Evolutionary conservation across 1,139 yeast genomes (phyloP).

Genomic region (Chernovozyma aurita): DNA sequence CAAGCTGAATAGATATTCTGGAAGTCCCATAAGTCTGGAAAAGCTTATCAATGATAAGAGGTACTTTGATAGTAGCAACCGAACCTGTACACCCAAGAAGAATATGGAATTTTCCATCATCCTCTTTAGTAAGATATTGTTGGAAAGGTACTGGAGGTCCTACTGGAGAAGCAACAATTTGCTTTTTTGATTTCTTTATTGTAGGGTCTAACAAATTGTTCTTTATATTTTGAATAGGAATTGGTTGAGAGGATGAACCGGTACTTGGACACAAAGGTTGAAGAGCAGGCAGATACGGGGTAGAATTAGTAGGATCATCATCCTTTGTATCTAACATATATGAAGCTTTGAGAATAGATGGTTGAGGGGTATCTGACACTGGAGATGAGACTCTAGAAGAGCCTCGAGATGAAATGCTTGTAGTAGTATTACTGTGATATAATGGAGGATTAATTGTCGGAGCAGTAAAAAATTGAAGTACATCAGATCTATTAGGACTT

Average conservation of each 20-base stretch:
- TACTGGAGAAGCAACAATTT: constrained; percentile 47
- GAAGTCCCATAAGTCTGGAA: constrained; percentile 69
- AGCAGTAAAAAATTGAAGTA: constrained; percentile 6
- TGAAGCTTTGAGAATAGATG: constrained; percentile 1
- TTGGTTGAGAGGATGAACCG: constrained; percentile 7
- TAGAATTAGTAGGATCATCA: constrained; percentile 5
- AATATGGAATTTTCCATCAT: constrained; percentile 80
- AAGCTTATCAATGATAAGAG: constrained; percentile 76
- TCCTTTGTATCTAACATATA: constrained; percentile 2
- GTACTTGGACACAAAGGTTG: constrained; percentile 12
- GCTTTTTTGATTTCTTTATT: constrained; percentile 26
- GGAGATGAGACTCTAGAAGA: constrained; percentile 13
- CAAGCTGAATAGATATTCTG: constrained; percentile 76
- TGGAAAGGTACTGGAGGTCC: constrained; percentile 75
- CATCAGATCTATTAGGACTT: not conserved
- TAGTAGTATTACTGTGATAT: not conserved
- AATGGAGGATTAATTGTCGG: not conserved
- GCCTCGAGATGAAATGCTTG: constrained; percentile 4
- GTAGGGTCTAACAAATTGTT: not conserved
- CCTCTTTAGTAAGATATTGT: constrained; percentile 63
- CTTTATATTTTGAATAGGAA: not conserved
- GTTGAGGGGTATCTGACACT: constrained; percentile 7
- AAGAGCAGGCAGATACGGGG: constrained; percentile 6
- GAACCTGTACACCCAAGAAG: constrained; percentile 92
- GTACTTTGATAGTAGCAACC: constrained; percentile 92